Evolutionary conservation across 2,329 filamentous ascomycete genomes (phyloP).

Genomic region (Colletotrichum paranaense): DNA sequence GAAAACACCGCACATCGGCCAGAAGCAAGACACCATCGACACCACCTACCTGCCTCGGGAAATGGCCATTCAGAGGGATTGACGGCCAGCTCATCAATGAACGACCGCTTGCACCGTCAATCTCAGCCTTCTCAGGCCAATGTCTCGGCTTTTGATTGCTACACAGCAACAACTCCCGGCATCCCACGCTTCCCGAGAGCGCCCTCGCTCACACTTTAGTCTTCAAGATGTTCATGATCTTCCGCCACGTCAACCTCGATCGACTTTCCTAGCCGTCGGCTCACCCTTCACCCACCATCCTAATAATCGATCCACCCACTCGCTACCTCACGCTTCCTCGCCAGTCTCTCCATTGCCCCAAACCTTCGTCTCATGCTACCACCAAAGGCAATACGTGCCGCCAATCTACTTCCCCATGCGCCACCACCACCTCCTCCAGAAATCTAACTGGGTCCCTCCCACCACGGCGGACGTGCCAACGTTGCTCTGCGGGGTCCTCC

Average conservation of each 20-base stretch:
- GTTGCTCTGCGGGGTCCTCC: constrained; percentile 28
- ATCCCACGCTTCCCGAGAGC: not conserved
- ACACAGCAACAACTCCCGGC: not conserved
- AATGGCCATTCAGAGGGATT: not conserved
- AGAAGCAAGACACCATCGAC: constrained; percentile 13
- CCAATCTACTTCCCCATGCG: constrained; percentile 16
- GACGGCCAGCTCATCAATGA: not conserved
- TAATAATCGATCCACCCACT: not conserved
- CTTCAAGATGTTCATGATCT: constrained; percentile 14
- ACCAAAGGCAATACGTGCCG: constrained; percentile 9
- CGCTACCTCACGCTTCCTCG: not conserved
- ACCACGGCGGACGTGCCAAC: constrained; percentile 21
- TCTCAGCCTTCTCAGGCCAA: constrained; percentile 3
- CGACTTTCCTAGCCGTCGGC: constrained; percentile 13
- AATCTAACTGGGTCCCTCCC: constrained; percentile 2
- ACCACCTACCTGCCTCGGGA: not conserved
- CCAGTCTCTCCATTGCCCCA: not conserved
- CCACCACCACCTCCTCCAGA: not conserved
- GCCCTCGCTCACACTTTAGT: constrained; percentile 1
- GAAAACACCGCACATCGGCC: constrained; percentile 37
- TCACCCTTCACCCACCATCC: constrained; percentile 2
- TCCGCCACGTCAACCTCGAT: constrained; percentile 28
- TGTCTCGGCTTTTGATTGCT: not conserved
- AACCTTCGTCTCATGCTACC: constrained; percentile 20
- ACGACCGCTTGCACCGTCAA: not conserved